These are phyloP conservation scores for Botrytis tulipae DNA, from an alignment of 2,329 filamentous ascomycete genomes.

Conservation along the genomic window DNA sequence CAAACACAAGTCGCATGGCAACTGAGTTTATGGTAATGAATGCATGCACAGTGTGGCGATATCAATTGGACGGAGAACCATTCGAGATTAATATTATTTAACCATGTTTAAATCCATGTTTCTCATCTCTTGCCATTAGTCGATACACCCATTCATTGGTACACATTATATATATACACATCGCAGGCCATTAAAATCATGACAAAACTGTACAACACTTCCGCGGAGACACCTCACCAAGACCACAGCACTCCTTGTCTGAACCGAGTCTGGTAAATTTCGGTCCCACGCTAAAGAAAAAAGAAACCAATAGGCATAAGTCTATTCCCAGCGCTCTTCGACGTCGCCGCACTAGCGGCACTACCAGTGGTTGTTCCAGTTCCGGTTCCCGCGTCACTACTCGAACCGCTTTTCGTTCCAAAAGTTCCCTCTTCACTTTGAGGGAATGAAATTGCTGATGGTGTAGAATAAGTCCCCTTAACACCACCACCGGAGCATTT, in stretches of 20 bases:
- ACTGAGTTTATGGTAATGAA: not conserved
- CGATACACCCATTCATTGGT: not conserved
- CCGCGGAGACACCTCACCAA: not conserved
- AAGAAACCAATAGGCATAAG: not conserved
- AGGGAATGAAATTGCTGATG: not conserved
- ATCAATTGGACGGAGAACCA: not conserved
- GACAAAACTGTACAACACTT: not conserved
- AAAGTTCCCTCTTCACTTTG: constrained; percentile 13
- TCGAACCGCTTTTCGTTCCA: not conserved
- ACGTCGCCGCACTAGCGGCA: not conserved
- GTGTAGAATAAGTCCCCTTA: not conserved
- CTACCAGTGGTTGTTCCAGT: constrained; percentile 1
- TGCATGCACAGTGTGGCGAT: not conserved
- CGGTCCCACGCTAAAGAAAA: not conserved
- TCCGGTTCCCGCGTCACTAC: not conserved
- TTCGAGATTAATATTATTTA: not conserved
- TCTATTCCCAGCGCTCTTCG: constrained; percentile 14
- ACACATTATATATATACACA: not conserved
- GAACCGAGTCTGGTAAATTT: not conserved
- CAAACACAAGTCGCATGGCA: not conserved
- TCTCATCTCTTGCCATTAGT: not conserved
- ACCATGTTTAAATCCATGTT: too few species aligned
- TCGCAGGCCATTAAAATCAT: not conserved
- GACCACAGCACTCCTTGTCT: not conserved
- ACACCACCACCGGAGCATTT: constrained; percentile 6